Evolutionary conservation across 2,329 filamentous ascomycete species (phyloP), one percentile per base, ranked within the genome.

Genomic region (Fusarium sp.): DNA sequence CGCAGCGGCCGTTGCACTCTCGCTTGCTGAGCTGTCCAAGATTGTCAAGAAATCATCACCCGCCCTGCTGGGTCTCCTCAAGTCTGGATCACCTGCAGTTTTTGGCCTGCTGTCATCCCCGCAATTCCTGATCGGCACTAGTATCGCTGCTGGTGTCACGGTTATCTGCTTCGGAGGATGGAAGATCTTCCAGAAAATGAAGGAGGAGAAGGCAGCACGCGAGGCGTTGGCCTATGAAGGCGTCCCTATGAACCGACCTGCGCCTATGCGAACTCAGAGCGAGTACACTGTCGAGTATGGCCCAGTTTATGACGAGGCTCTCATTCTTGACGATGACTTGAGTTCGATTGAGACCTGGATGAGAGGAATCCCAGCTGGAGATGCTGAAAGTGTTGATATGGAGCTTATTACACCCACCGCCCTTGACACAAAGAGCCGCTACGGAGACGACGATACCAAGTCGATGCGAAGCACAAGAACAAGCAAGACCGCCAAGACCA

Each of bases 121-220:
- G 1, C 93, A 99, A 75, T 99, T 99, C 76, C 87, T 97, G 67
- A 97, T 99, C 73, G 94, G 94, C 6, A 93, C 92, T 1, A 92
- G 94, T 43, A 89, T 97, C 15, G 93, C 92, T 1, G 89, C 97
- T 1, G 96, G 96, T 15, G 90, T 97, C n/a, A 98, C 96, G 0
- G 90, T 98, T 10, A 93, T 99, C 73, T 94, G 96, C 77, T 93
- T 99, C 62, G 96, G 96, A 54, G 95, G 96, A 7, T 98, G 93
- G 87, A 98, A 97, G 81, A 97, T 99, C 77, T 90, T 99, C 80
- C 96, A 97, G 84, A 90, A 89, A 72, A 92, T 98, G 70, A 79
- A 80, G 61, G 84, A 85, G 54, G 76, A 75, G 20, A 76, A 78
- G 54, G 68, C 71, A 3, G 73, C 76, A 2, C 62, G 74, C 3